Base-by-base conservation (phyloP, 2,329 filamentous ascomycete species). In the Orbilia brochopaga region DNA sequence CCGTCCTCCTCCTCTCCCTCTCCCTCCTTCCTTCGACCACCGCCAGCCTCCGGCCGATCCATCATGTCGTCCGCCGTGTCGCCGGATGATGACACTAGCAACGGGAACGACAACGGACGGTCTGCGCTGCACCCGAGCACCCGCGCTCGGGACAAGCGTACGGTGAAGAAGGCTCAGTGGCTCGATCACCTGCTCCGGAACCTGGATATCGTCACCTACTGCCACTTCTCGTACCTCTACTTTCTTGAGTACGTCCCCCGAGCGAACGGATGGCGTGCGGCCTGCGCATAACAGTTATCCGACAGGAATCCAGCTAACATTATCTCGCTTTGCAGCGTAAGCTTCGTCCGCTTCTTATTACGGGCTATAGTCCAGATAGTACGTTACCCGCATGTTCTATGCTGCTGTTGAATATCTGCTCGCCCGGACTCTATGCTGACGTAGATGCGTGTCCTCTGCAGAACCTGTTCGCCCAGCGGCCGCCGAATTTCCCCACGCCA, bases 171-270 rank as follows among this genome's bases (percentile, higher is more conserved):
- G 73, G 70, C 76, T 54, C 78, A 85, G 74, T 87, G 88, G 77
- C 79, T 88, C 75, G 85, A 82, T 44, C 83, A 87, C 75, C 81
- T 89, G 70, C 83, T 87, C 75, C 81, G 82, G 76, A 85, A 83
- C 73, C 80, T 89, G 67, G 87, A 90, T 79, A 83, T 84, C 76
- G 77, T 88, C 51, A 83, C 88, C 54, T 87, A 87, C 78, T 85
- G 84, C 44, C 86, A 89, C 80, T 80, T 89, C 64, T 87, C 85
- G 76, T 82, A 84, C 48, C 76, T 89, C 75, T 90, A 90, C 78
- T 89, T 89, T 78, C 86, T 89, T 84, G 87, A 90, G 87, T 89
- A 81, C 63, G 84, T 78, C n/a, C 46, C 46, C 30, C 30, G 17
- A 8, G 17, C 21, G 15, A 19, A 10, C 17, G 2, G 19, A 53